Base-by-base conservation (phyloP, 768 basidiomycete genomes). In the Termitomyces titanicus region DNA sequence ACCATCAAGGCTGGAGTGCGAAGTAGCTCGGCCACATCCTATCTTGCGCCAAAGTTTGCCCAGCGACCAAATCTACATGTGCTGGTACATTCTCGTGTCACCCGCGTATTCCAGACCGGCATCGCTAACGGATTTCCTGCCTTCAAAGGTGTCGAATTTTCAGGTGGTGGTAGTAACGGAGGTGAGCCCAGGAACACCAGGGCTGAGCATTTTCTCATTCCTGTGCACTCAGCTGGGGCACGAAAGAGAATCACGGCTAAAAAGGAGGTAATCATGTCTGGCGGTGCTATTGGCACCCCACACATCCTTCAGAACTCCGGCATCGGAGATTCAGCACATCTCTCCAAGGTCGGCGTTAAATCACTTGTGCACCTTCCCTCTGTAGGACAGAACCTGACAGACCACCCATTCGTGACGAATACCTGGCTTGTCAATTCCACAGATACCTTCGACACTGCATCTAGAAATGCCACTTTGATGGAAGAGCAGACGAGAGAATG, bases 201-300 rank as follows among this genome's bases (percentile, higher is more conserved):
- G 5, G 11, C 3, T 11, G 6, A 25, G 24, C 17, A 11, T 33
- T 11, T 13, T 24, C 35, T 18, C 9, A 43, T n/a, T 20, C 6
- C 34, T 35, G 10, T 24, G 29, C 22, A 25, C 18, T 22, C 31
- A 56, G 55, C 27, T 31, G 60, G 50, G 15, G 53, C 55, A 17
- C 56, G 50, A n/a, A 51, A 25, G 15, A 50, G 25, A 11, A 25
- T 71, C 17, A 64, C 55, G 3, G 72, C 72, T 12, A 60, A 37
- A 15, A 70, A 68, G 20, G 71, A 72, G 55, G 64, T 72, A n/a
- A 68, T 72, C 34, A 51, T 72, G 3, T 70, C 71, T 13, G 64
- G 63, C 10, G 71, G 71, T 2, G 63, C 66, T 22, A 57, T 70
- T 27, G 69, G 68, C 35, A 68, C 67, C 0, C 68, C 70, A 7